These are phyloP conservation scores for Pelargonium nanum DNA, from an alignment of 345 rosid species.

Conservation along the genomic window DNA sequence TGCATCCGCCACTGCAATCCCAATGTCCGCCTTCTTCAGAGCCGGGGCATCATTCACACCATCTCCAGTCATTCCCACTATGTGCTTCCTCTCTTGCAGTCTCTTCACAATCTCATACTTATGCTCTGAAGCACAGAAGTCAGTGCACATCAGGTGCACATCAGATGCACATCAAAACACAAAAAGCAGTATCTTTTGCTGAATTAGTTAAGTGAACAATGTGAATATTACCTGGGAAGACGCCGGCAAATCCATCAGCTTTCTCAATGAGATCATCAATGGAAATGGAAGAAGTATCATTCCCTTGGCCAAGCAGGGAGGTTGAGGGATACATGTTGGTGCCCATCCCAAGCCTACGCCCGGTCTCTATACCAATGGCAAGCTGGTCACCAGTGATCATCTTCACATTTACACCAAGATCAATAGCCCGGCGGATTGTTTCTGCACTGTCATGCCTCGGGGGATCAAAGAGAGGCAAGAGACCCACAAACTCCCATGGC, in stretches of 20 bases:
- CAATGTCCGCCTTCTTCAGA: conserved; percentile 25
- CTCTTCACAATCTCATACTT: conserved; percentile 28
- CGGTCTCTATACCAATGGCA: conserved; percentile 80
- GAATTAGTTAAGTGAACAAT: no score
- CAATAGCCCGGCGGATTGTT: conserved; percentile 68
- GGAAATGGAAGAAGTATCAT: conserved; percentile 49
- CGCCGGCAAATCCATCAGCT: conserved; percentile 85
- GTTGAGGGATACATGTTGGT: conserved; percentile 82
- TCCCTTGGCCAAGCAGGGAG: conserved; percentile 50
- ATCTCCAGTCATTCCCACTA: conserved; percentile 29
- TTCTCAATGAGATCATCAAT: conserved; percentile 66
- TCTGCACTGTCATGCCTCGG: conserved; percentile 85
- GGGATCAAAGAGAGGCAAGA: conserved; percentile 86
- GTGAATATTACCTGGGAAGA: conserved; percentile 80
- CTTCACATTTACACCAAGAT: conserved; percentile 75
- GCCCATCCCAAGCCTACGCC: conserved; percentile 87
- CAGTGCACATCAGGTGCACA: no score
- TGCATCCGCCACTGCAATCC: conserved; percentile 25
- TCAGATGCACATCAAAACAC: no score
- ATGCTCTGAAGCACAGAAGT: conserved; percentile 15
- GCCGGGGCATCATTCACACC: conserved; percentile 30
- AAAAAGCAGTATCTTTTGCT: no score
- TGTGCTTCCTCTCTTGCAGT: conserved; percentile 25
- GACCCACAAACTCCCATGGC: conserved; percentile 89
- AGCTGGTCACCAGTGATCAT: conserved; percentile 92